phyloP scores from a whole-genome alignment of 345 rosid species.

The Atalantia buxifolia region DNA sequence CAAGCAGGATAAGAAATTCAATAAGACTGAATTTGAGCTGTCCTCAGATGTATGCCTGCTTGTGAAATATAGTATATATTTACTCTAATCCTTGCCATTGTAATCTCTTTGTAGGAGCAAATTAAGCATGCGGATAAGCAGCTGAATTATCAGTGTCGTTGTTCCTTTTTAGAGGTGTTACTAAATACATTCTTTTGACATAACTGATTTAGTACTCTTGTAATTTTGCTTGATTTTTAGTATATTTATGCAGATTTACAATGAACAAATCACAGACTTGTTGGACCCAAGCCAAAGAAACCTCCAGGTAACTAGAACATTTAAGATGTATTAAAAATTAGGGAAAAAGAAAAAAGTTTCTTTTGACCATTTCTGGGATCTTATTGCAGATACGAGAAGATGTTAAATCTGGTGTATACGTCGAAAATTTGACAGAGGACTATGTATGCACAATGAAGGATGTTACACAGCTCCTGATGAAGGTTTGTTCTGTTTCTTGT shows the following conservation, averaged over 20 bases:
- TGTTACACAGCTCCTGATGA: slow-evolving; percentile 66
- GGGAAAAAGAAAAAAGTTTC: slow-evolving; percentile 1
- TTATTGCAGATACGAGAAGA: slow-evolving; percentile 90
- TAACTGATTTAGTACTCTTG: not conserved
- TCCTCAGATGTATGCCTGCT: too few relatives aligned
- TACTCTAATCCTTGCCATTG: not conserved
- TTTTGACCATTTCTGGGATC: slow-evolving; percentile 7
- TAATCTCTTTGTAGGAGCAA: slow-evolving; percentile 66
- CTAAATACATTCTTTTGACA: slow-evolving; percentile 3
- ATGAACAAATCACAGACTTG: slow-evolving; percentile 97
- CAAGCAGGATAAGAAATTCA: too few relatives aligned
- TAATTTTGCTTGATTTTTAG: not conserved
- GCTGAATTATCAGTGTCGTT: slow-evolving; percentile 92
- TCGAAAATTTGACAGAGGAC: slow-evolving; percentile 83
- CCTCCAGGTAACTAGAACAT: slow-evolving; percentile 59
- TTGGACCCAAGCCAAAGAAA: slow-evolving; percentile 84
- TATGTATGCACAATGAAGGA: slow-evolving; percentile 79
- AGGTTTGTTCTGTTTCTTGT: slow-evolving; percentile 47
- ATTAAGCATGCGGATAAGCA: slow-evolving; percentile 72
- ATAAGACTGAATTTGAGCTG: too few relatives aligned
- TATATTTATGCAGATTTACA: slow-evolving; percentile 74
- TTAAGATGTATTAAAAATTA: not conserved
- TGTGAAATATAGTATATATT: not conserved
- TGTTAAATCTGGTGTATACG: slow-evolving; percentile 88
- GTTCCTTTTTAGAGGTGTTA: slow-evolving; percentile 93